Evolutionary conservation across 768 basidiomycete species (phyloP).

Genomic region (Suillus bovinus): DNA sequence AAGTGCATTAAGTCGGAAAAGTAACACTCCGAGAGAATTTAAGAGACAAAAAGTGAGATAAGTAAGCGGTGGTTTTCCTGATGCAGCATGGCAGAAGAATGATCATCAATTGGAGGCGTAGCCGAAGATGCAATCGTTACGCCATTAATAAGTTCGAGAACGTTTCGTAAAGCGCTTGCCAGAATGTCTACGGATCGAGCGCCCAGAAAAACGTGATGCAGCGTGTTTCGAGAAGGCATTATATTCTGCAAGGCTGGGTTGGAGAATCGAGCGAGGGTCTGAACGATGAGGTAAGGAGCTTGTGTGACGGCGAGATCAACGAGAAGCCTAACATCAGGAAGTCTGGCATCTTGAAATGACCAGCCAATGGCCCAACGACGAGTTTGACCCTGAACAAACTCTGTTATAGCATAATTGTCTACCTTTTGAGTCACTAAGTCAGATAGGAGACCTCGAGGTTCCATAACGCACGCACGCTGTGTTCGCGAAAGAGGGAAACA

Average conservation of each 20-base stretch:
- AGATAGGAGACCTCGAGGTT: background rate
- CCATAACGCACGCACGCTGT: slow-evolving; percentile 37
- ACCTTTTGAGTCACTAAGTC: slow-evolving; percentile 50
- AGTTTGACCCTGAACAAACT: slow-evolving; percentile 85
- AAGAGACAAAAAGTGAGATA: no score
- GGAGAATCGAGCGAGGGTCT: slow-evolving; percentile 39
- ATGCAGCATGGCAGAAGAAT: no score
- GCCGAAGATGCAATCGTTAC: slow-evolving; percentile 16
- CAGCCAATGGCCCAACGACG: slow-evolving; percentile 92
- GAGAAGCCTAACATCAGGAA: slow-evolving; percentile 71
- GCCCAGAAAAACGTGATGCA: slow-evolving; percentile 40
- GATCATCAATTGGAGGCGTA: background rate
- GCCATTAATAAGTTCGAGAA: slow-evolving; percentile 36
- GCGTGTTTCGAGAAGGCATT: slow-evolving; percentile 59
- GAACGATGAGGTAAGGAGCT: slow-evolving; percentile 20
- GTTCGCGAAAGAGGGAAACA: slow-evolving; percentile 50
- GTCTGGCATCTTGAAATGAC: slow-evolving; percentile 63
- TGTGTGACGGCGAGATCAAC: background rate
- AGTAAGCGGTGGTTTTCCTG: no score
- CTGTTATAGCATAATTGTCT: slow-evolving; percentile 81
- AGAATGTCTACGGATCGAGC: slow-evolving; percentile 15
- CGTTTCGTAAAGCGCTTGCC: slow-evolving; percentile 22
- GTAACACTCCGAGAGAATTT: no score
- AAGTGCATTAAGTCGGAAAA: no score
- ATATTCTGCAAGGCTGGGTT: slow-evolving; percentile 47